A percentile compares a stretch with the other conserved stretches of the same genome.
Evolutionary conservation across 2,329 filamentous ascomycete species (phyloP).

Genomic region (Nigrograna mackinnonii): DNA sequence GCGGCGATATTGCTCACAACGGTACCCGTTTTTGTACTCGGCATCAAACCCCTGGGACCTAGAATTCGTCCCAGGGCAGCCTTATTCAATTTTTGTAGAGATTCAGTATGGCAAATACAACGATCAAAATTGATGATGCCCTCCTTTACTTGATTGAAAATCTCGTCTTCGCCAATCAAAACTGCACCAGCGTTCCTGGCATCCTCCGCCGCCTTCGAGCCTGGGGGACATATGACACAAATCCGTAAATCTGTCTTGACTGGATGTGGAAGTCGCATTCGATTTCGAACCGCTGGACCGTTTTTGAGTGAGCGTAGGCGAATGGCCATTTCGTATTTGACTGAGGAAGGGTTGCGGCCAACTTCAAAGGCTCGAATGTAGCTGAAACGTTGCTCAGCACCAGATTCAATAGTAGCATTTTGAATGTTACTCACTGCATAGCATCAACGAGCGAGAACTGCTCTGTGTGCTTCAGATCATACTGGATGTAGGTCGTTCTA

Average conservation of each 20-base stretch:
- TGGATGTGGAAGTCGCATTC: conserved; percentile 84
- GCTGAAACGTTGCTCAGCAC: too few species aligned
- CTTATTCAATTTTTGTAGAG: conserved; percentile 77
- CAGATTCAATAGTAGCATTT: not conserved
- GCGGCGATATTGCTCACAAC: conserved; percentile 78
- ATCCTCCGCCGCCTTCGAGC: conserved; percentile 71
- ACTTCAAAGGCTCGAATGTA: conserved; percentile 93
- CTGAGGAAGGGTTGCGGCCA: conserved; percentile 69
- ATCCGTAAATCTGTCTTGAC: conserved; percentile 88
- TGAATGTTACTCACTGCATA: conserved; percentile 69
- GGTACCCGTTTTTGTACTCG: conserved; percentile 83
- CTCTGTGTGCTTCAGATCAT: conserved; percentile 66
- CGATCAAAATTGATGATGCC: conserved; percentile 86
- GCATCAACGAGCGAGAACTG: conserved; percentile 88
- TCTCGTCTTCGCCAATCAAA: conserved; percentile 80
- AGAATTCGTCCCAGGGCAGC: conserved; percentile 78
- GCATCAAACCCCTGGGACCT: conserved; percentile 91
- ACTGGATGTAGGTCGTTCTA: conserved; percentile 66
- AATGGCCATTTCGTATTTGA: conserved; percentile 89
- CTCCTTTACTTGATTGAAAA: conserved; percentile 78
- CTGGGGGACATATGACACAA: conserved; percentile 87
- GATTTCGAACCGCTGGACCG: conserved; percentile 84
- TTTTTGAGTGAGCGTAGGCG: conserved; percentile 83
- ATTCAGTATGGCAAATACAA: conserved; percentile 82
- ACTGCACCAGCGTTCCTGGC: conserved; percentile 79